Base-by-base conservation (phyloP, 192 early-diverging fungal genomes). In the Coemansia sp. region DNA sequence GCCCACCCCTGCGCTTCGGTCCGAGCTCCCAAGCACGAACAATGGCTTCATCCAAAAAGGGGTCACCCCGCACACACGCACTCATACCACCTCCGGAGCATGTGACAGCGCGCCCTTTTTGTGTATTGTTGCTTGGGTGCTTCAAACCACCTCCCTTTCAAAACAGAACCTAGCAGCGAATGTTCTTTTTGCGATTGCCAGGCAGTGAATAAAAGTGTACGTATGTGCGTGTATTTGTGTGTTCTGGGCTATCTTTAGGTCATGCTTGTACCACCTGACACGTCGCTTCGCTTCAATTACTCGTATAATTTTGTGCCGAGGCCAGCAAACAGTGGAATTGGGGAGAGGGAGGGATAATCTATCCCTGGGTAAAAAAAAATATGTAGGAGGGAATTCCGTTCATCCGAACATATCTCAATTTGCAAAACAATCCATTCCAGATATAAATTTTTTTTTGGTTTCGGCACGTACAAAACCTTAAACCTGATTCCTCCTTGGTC, bases 71-170 rank as follows among this genome's bases (percentile, higher is more conserved):
- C 47, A 8, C 51, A 0, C 51, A 22, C 27, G 15, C 51, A n/a
- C n/a, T n/a, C n/a, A n/a, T n/a, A n/a, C 51, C 51, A 25, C 47
- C 2, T 25, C 10, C 25, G 27, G 51, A 7, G 51, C 51, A 53
- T 53, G 51, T 53, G 51, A 53, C 51, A 32, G 51, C 15, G 11
- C 27, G 15, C 51, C 29, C 22, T 53, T 51, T n/a, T 53, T 53
- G 51, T 53, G 51, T 53, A 53, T 53, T 53, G 51, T 53, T 53
- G 32, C 4, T n/a, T n/a, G n/a, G n/a, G n/a, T n/a, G n/a, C n/a
- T n/a, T n/a, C n/a, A n/a, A n/a, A n/a, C n/a, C n/a, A n/a, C n/a
- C n/a, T n/a, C n/a, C n/a, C n/a, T n/a, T n/a, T n/a, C n/a, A n/a
- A n/a, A n/a, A n/a, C n/a, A n/a, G n/a, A n/a, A n/a, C n/a, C n/a